Base-by-base conservation (phyloP, 371 early-diverging fungal species). In the Haplosporangium sp. region DNA sequence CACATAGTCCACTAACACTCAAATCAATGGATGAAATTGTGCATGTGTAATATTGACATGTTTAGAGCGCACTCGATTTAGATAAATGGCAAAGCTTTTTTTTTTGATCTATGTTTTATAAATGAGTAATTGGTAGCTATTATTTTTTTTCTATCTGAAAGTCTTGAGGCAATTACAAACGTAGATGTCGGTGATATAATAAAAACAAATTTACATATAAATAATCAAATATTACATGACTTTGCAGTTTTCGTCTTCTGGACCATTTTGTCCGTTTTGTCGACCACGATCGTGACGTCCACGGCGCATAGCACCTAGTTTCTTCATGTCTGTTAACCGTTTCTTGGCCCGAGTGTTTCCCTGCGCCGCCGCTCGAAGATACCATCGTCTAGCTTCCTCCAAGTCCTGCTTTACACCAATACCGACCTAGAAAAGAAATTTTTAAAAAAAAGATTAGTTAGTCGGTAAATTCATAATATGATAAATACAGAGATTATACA, bases 351-450 rank as follows among this genome's bases (percentile, higher is more conserved):
- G 87, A 11, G 83, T 84, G 77, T 94, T 92, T 27, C 91, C 89
- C 74, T 95, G 91, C 9, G 90, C 90, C 13, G 95, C 94, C 8
- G 95, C 90, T 45, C 90, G 89, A 74, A 87, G 75, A 76, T 94
- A 95, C 95, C 95, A 95, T 47, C 86, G 83, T 56, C 89, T 86
- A 6, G 96, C 94, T 67, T 93, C 94, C 40, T 92, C 90, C 57
- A 91, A 48, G 73, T 91, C 89, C 61, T 86, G 90, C 53, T 85
- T 79, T 2, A 89, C 88, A 48, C 95, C 95, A 59, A 94, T 92
- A 9, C 95, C 94, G 2, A 88, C 88, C 81, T 81, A 69, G 19
- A 57, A 57, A 35, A 5, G 2, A 66, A 20, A 35, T 35, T 50
- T 17, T n/a, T n/a, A n/a, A 62, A 47, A 40, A 40, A 17, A n/a